Percentiles rank a stretch among this genome's conserved stretches.
Conservation (phyloP, 225 moss, liverwort and hornwort genomes). For the Antitrichia curtipendula region DNA sequence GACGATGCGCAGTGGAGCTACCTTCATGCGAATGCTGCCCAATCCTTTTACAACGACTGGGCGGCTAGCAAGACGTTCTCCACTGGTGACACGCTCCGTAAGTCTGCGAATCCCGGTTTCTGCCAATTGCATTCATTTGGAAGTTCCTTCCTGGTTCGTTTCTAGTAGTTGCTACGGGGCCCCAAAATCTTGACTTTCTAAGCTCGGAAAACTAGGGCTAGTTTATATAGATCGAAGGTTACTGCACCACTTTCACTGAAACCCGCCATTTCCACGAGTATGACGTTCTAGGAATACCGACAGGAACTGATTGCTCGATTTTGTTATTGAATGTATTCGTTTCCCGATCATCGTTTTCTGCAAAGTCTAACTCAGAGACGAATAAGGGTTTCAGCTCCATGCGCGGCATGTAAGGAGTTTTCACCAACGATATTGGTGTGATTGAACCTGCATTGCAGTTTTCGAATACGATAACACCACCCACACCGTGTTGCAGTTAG, state of each 20-base stretch:
- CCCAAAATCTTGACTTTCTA: not conserved
- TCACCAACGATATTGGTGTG: not conserved
- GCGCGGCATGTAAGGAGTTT: not conserved
- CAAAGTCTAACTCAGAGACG: not conserved
- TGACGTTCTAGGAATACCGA: not conserved
- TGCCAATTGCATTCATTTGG: not conserved
- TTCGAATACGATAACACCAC: constrained; percentile 23
- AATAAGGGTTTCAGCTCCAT: not conserved
- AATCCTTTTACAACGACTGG: constrained; percentile 22
- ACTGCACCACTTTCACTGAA: not conserved
- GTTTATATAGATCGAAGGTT: not conserved
- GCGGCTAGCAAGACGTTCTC: constrained; percentile 1
- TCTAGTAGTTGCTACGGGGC: not conserved
- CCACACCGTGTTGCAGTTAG: constrained; percentile 30
- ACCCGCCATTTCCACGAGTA: not conserved
- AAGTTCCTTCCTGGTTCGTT: not conserved
- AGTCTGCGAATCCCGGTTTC: not conserved
- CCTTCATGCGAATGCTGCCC: not conserved
- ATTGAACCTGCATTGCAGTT: constrained; percentile 6
- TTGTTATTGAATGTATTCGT: not conserved
- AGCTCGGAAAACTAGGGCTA: not conserved
- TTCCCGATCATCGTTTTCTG: not conserved
- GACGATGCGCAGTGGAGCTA: constrained; percentile 17
- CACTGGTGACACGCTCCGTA: constrained; percentile 32
- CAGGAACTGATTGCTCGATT: not conserved